Conservation (phyloP, 805 yeast species). For the Priceomyces haplophilus region DNA sequence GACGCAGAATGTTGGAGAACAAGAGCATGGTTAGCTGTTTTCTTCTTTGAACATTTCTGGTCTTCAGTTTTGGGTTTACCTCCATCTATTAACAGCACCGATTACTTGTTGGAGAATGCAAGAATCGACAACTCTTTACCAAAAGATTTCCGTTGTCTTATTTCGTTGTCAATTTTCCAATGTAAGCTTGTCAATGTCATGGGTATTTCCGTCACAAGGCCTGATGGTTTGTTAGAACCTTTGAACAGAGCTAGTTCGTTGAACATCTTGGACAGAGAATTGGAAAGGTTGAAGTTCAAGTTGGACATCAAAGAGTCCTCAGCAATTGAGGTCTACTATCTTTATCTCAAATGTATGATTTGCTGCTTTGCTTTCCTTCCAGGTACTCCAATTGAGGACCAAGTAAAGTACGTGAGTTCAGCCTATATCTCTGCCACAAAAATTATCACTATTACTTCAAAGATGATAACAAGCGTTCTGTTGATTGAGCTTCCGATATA, state of each 20-base stretch:
- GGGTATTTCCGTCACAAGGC: constrained; percentile 81
- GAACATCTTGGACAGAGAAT: constrained; percentile 72
- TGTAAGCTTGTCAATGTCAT: constrained; percentile 77
- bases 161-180: constrained; percentile 76
- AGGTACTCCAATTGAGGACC: constrained; percentile 85
- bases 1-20: constrained; percentile 95
- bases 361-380: constrained; percentile 89
- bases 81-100: constrained; percentile 74
- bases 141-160: constrained; percentile 64
- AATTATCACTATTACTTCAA: constrained; percentile 73
- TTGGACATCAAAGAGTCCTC: constrained; percentile 62
- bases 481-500: constrained; percentile 84
- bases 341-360: constrained; percentile 75
- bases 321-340: constrained; percentile 70
- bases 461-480: constrained; percentile 54
- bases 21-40: constrained; percentile 85
- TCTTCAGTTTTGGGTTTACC: constrained; percentile 85
- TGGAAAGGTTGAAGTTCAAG: constrained; percentile 66
- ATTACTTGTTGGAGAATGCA: constrained; percentile 77
- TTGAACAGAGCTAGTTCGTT: constrained; percentile 76
- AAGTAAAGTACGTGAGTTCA: constrained; percentile 74
- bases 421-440: constrained; percentile 82
- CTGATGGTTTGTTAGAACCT: constrained; percentile 87
- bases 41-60: constrained; percentile 88
- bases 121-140: constrained; percentile 66